Evolutionary conservation across 257 asterid species (phyloP).

Genomic region (Lithospermum erythrorhizon): DNA sequence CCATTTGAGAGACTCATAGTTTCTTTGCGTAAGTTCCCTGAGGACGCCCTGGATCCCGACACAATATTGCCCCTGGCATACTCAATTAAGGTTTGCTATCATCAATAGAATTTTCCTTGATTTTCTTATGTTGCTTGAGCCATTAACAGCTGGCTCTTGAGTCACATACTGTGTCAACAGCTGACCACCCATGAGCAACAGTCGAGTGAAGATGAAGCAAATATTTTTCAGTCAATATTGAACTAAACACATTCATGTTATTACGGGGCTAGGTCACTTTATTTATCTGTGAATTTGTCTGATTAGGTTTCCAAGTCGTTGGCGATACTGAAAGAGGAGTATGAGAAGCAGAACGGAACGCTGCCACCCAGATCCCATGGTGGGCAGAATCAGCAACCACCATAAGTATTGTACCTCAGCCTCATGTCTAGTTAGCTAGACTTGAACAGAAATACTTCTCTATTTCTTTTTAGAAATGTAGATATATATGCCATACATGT

Average conservation of each 20-base stretch:
- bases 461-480: constrained; percentile 7
- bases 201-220: no score
- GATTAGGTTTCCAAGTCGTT: constrained; percentile 60
- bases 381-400: constrained; percentile 35
- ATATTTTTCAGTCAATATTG: no score
- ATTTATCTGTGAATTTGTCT: neutral
- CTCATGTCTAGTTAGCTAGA: neutral
- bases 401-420: constrained; percentile 9
- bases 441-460: constrained; percentile 4
- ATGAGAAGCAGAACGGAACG: constrained; percentile 53
- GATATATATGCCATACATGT: neutral
- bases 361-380: constrained; percentile 22
- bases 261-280: neutral
- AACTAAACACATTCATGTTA: neutral
- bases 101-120: no score
- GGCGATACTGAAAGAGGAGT: constrained; percentile 58
- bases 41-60: constrained; percentile 93
- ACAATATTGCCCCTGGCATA: constrained; percentile 77
- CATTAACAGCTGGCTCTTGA: no score
- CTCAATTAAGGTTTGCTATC: constrained; percentile 56
- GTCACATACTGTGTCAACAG: no score
- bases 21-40: constrained; percentile 82
- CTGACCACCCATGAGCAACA: no score
- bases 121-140: no score
- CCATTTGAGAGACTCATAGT: constrained; percentile 92